Evolutionary conservation across 257 asterid genomes (phyloP).

Genomic region (Fraxinus cuspidata): DNA sequence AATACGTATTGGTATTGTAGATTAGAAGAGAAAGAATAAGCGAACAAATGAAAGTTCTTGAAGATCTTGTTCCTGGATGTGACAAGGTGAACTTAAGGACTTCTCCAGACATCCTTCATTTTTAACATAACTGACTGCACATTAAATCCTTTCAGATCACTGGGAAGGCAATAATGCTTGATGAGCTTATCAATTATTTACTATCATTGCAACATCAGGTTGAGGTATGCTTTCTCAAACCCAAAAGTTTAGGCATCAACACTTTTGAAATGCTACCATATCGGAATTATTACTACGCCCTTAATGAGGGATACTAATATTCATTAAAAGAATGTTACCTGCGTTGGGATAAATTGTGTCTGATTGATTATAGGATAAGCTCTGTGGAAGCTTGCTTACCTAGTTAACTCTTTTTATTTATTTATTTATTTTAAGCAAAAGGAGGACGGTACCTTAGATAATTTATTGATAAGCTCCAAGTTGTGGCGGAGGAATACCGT

Average conservation of each 20-base stretch:
- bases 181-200: slow-evolving; percentile 58
- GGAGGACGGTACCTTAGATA: no score
- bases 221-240: slow-evolving; percentile 38
- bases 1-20: background rate
- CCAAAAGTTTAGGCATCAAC: background rate
- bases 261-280: background rate
- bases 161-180: slow-evolving; percentile 67
- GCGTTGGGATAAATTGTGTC: background rate
- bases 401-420: background rate
- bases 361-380: background rate
- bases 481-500: no score
- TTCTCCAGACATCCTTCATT: background rate
- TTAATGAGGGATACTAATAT: background rate
- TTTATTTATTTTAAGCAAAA: no score
- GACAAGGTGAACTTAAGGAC: slow-evolving; percentile 10
- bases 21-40: slow-evolving; percentile 22
- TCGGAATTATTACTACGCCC: background rate
- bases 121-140: background rate
- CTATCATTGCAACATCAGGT: slow-evolving; percentile 60
- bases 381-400: background rate
- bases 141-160: slow-evolving; percentile 37
- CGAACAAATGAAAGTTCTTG: slow-evolving; percentile 21
- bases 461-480: no score
- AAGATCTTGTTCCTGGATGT: slow-evolving; percentile 24
- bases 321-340: background rate